These are phyloP conservation scores for Primulina tabacum DNA, from an alignment of 257 asterid genomes.

Conservation along the genomic window DNA sequence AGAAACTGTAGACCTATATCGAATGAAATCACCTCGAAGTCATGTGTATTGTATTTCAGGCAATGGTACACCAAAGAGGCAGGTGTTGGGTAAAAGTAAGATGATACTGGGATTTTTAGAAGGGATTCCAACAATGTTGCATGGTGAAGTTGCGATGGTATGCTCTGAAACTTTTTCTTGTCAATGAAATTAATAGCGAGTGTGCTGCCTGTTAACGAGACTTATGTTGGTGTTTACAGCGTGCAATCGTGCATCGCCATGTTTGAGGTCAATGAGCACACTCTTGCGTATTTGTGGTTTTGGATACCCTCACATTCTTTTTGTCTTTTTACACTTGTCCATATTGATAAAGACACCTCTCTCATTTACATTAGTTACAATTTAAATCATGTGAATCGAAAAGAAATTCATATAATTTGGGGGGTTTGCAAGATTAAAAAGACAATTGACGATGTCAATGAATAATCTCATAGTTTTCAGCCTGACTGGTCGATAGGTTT, in stretches of 20 bases:
- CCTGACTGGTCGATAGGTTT: not conserved
- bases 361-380: not conserved
- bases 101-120: constrained; percentile 80
- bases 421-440: not conserved
- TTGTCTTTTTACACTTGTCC: constrained; percentile 1
- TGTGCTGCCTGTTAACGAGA: not conserved
- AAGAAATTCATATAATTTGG: not conserved
- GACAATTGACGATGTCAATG: not conserved
- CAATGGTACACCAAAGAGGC: constrained; percentile 68
- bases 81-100: constrained; percentile 91
- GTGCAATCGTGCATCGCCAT: not conserved
- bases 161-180: constrained; percentile 14
- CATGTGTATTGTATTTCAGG: constrained; percentile 41
- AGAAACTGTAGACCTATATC: not conserved
- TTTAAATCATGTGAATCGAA: not conserved
- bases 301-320: not conserved
- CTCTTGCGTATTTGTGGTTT: constrained; percentile 10
- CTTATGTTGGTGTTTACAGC: not conserved
- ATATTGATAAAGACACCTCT: not conserved
- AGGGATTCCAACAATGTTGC: constrained; percentile 87
- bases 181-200: not conserved
- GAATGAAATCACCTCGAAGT: constrained; percentile 14
- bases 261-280: not conserved
- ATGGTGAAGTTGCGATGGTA: constrained; percentile 93
- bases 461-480: not conserved